Base-by-base conservation (phyloP, 1,284 basidiomycete genomes). In the Ganoderma lucidum region DNA sequence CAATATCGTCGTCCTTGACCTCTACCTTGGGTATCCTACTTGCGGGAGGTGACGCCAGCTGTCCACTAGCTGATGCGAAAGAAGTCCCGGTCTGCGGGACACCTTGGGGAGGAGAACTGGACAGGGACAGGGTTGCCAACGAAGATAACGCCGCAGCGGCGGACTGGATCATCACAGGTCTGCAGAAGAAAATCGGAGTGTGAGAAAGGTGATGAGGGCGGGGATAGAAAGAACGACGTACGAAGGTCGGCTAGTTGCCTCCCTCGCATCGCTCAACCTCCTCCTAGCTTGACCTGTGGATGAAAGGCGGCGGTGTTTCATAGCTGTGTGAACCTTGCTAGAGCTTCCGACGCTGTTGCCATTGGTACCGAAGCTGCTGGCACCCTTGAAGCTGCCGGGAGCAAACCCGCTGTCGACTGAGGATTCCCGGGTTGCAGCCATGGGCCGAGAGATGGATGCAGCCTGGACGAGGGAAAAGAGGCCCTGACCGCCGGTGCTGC, bases 231-330 rank as follows among this genome's bases (percentile, higher is more conserved):
- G 60, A 70, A 70, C 71, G 72, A 91, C 90, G 83, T 80, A 93
- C 91, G 86, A 87, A 68, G 91, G 91, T 72, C 92, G 84, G 70
- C 83, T 83, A 62, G 89, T 89, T 55, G 92, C 92, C 79, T 93
- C 92, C 64, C 90, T 84, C 48, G 92, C 92, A 78, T 94, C 92
- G 78, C 91, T 93, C 74, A 92, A 78, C 69, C 92, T 84, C 74
- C 91, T 85, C 76, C 87, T 87, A 14, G 87, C 83, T 80, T 91
- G 89, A 17, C 90, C 89, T 10, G 88, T 85, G 0, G 91, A 92
- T 17, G 91, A 89, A 45, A 92, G 80, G 39, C 92, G 83, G 65
- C 93, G 90, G 69, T 90, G 88, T 79, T 88, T 83, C 68, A 78
- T 73, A 14, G 75, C 78, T 63, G 77, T 73, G 45, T 81, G 78